Conservation (phyloP, 2,329 filamentous ascomycete species). For the Orbilia blumenaviensis region DNA sequence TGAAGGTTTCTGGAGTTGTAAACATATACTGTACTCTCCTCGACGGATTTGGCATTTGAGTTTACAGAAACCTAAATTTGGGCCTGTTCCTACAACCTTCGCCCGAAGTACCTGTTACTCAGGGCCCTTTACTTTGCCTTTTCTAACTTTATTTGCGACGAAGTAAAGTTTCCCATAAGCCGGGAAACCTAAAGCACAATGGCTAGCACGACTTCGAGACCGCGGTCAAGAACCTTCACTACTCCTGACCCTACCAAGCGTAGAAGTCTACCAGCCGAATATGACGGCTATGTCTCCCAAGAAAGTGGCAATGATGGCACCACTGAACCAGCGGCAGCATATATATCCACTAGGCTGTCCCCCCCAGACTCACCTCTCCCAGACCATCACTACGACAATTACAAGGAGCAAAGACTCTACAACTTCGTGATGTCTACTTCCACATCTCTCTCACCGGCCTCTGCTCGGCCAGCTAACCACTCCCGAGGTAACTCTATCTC, state of each 20-base stretch:
- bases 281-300: conserved; percentile 8
- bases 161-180: conserved; percentile 8
- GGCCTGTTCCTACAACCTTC: not conserved
- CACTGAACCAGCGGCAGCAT: conserved; percentile 50
- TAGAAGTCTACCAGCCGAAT: conserved; percentile 11
- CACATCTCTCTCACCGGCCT: conserved; percentile 2
- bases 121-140: conserved; percentile 16
- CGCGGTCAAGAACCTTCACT: conserved; percentile 32
- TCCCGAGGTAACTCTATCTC: conserved; percentile 30
- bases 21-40: not conserved
- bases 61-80: conserved; percentile 5
- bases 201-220: conserved; percentile 36
- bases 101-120: conserved; percentile 28
- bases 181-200: conserved; percentile 8
- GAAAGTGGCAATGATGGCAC: conserved; percentile 26
- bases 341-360: conserved; percentile 51
- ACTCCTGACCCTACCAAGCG: conserved; percentile 26
- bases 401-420: conserved; percentile 52
- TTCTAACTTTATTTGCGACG: conserved; percentile 17
- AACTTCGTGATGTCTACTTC: conserved; percentile 51
- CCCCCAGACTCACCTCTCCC: conserved; percentile 33
- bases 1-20: conserved; percentile 33
- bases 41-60: conserved; percentile 43
- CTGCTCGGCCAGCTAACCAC: conserved; percentile 17
- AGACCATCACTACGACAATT: conserved; percentile 38